A percentile compares a stretch with the other conserved stretches of the same genome.
phyloP scores from a whole-genome alignment of 2,329 filamentous ascomycete species.

The Cytospora schulzeri region DNA sequence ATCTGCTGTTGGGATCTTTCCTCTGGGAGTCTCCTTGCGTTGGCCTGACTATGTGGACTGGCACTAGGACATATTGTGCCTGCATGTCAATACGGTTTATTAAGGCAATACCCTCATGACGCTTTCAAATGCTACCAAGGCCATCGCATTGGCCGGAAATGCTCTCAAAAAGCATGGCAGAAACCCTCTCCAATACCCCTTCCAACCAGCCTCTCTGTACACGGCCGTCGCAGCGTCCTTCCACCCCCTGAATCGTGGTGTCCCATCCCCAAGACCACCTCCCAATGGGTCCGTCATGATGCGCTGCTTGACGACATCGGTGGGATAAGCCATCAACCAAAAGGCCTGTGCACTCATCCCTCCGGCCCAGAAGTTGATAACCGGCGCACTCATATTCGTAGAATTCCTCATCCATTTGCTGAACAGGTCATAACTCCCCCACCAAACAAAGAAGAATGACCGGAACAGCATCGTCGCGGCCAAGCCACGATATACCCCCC shows the following conservation, averaged over 20 bases:
- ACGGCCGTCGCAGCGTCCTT: slow-evolving; percentile 76
- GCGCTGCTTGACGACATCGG: slow-evolving; percentile 91
- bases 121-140: slow-evolving; percentile 88
- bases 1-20: no score
- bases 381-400: slow-evolving; percentile 73
- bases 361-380: slow-evolving; percentile 96
- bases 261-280: slow-evolving; percentile 66
- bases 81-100: background rate
- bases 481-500: slow-evolving; percentile 84
- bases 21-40: no score
- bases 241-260: slow-evolving; percentile 73
- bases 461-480: slow-evolving; percentile 85
- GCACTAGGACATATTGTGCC: background rate
- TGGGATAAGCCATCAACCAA: slow-evolving; percentile 90
- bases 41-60: no score
- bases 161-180: slow-evolving; percentile 90
- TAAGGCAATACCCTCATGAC: slow-evolving; percentile 72
- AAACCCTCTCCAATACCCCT: slow-evolving; percentile 91
- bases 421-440: slow-evolving; percentile 90
- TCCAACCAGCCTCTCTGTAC: slow-evolving; percentile 73
- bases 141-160: slow-evolving; percentile 95
- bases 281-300: slow-evolving; percentile 95
- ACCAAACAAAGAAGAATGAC: slow-evolving; percentile 97
- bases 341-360: slow-evolving; percentile 92
- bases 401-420: slow-evolving; percentile 66